Percentiles rank a stretch among this genome's conserved stretches.
phyloP scores from a whole-genome alignment of 2,329 filamentous ascomycete species.

The Fusarium humuli region DNA sequence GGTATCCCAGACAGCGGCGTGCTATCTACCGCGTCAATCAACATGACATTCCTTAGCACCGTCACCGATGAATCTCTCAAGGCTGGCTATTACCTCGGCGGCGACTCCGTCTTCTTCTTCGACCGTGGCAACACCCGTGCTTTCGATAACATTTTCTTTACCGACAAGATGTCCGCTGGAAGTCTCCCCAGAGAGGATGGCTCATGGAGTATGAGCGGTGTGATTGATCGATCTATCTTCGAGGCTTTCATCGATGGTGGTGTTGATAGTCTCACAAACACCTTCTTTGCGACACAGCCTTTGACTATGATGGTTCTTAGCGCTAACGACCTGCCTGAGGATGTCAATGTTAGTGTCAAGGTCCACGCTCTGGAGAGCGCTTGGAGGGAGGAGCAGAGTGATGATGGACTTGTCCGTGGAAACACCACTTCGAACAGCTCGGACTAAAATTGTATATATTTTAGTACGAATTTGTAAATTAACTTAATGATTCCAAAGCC shows the following conservation, averaged over 20 bases:
- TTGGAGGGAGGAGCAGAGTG: constrained; percentile 30
- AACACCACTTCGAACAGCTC: neutral
- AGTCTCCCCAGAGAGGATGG: constrained; percentile 23
- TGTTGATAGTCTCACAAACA: constrained; percentile 49
- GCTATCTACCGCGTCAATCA: constrained; percentile 40
- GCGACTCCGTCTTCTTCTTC: constrained; percentile 46
- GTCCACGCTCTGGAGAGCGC: constrained; percentile 46
- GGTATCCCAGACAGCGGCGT: constrained; percentile 43
- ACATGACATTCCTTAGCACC: constrained; percentile 47
- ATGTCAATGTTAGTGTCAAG: constrained; percentile 36
- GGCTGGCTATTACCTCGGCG: constrained; percentile 46
- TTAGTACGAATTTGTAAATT: neutral
- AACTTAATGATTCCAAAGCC: no score
- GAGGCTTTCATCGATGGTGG: constrained; percentile 53
- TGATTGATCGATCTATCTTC: constrained; percentile 52
- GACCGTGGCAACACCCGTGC: constrained; percentile 45
- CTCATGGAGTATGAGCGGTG: constrained; percentile 48
- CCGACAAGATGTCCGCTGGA: constrained; percentile 47
- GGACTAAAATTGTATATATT: neutral
- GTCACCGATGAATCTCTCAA: constrained; percentile 44
- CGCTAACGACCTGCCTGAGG: constrained; percentile 35
- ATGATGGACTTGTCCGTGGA: constrained; percentile 11
- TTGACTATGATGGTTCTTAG: constrained; percentile 42
- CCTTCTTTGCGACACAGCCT: constrained; percentile 48
- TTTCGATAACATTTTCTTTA: constrained; percentile 51